Conservation (phyloP, 140 eudicot genomes). For the Oenanthe javanica region DNA sequence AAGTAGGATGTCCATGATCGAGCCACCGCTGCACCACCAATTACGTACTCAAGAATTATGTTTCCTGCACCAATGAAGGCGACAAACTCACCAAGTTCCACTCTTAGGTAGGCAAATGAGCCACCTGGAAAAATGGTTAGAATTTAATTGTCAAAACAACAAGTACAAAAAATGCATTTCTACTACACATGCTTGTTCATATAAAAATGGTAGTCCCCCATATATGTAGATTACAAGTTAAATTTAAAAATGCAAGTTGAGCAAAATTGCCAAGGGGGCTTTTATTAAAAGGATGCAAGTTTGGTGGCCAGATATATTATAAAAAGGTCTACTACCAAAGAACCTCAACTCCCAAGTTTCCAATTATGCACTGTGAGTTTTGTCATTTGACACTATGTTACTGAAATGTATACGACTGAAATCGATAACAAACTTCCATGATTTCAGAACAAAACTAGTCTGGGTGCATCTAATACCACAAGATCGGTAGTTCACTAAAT, state of each 20-base stretch:
- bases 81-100: slow-evolving; percentile 62
- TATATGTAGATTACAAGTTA: not conserved
- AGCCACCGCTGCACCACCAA: slow-evolving; percentile 76
- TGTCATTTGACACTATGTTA: not conserved
- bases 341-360: not conserved
- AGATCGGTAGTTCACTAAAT: not conserved
- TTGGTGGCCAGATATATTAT: not conserved
- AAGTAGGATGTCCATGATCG: slow-evolving; percentile 73
- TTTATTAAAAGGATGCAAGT: not conserved
- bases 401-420: not conserved
- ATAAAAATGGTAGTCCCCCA: too few relatives aligned
- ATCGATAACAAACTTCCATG: not conserved
- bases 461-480: not conserved
- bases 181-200: not conserved
- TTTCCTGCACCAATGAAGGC: slow-evolving; percentile 77
- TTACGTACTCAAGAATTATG: slow-evolving; percentile 57
- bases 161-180: not conserved
- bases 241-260: too few relatives aligned
- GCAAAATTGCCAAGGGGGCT: not conserved
- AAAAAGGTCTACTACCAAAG: not conserved
- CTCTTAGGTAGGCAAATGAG: slow-evolving; percentile 68
- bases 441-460: not conserved
- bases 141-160: not conserved
- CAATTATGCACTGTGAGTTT: not conserved
- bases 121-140: slow-evolving; percentile 34